A percentile compares a stretch with the other conserved stretches of the same genome.
Evolutionary conservation across 1,284 basidiomycete species (phyloP).

Genomic region (Volvariella volvacea): DNA sequence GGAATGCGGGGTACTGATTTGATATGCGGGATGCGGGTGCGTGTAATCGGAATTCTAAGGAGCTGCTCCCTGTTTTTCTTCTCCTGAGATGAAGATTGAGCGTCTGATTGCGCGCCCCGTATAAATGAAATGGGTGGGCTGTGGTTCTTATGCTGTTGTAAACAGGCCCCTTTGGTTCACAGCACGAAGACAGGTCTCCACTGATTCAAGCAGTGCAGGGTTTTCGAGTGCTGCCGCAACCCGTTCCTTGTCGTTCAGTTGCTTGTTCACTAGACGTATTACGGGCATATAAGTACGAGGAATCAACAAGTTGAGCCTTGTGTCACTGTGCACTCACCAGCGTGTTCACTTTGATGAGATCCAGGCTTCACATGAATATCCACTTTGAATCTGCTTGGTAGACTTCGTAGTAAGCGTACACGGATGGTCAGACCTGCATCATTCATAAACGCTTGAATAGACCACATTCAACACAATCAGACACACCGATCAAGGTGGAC

Average conservation of each 20-base stretch:
- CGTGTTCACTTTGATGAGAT: conserved; percentile 91
- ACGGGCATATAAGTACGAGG: too few relatives aligned
- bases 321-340: conserved; percentile 62
- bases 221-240: conserved; percentile 98
- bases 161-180: too few relatives aligned
- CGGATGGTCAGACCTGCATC: conserved; percentile 81
- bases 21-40: too few relatives aligned
- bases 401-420: conserved; percentile 83
- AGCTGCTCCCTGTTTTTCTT: too few relatives aligned
- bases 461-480: conserved; percentile 4
- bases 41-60: too few relatives aligned
- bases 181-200: conserved; percentile 73
- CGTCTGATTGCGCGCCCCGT: too few relatives aligned
- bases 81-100: too few relatives aligned
- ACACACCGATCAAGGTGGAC: conserved; percentile 90
- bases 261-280: conserved; percentile 81
- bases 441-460: conserved; percentile 5
- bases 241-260: conserved; percentile 97
- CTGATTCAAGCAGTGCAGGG: conserved; percentile 76
- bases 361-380: conserved; percentile 92
- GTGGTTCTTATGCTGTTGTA: too few relatives aligned
- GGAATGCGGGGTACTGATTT: too few relatives aligned
- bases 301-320: too few relatives aligned
- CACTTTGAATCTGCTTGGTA: conserved; percentile 91
- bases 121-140: too few relatives aligned